These are phyloP conservation scores for Xylaria sp. DNA, from an alignment of 2,329 filamentous ascomycete species.

Conservation along the genomic window DNA sequence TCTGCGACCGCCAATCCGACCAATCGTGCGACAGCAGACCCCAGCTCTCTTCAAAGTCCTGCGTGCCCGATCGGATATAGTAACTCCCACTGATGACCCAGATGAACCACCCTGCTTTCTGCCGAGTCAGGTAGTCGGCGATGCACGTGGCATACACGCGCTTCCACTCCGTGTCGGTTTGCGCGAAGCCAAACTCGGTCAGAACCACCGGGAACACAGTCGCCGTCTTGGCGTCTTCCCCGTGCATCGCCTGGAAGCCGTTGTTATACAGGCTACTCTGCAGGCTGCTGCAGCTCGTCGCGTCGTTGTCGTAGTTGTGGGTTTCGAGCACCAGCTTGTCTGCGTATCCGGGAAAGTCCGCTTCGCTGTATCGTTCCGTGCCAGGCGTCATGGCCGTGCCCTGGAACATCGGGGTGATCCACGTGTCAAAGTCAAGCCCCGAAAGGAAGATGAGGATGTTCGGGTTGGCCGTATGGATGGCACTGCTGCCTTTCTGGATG, in stretches of 20 bases:
- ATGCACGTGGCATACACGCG: constrained; percentile 50
- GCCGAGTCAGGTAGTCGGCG: constrained; percentile 41
- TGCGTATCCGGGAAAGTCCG: constrained; percentile 44
- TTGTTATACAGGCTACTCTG: constrained; percentile 42
- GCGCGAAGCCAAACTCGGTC: constrained; percentile 51
- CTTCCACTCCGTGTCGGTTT: constrained; percentile 42
- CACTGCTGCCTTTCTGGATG: constrained; percentile 42
- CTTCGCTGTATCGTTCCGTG: constrained; percentile 38
- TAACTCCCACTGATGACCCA: constrained; percentile 57
- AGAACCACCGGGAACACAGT: constrained; percentile 47
- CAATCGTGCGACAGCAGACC: constrained; percentile 51
- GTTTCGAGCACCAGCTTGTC: constrained; percentile 56
- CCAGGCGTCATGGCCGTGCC: constrained; percentile 45
- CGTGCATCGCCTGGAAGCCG: constrained; percentile 47
- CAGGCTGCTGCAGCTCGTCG: constrained; percentile 43
- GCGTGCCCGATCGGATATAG: constrained; percentile 47
- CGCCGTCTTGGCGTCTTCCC: constrained; percentile 31
- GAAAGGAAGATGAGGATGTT: constrained; percentile 46
- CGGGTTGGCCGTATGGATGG: constrained; percentile 47
- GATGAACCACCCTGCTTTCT: constrained; percentile 51
- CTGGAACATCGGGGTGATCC: constrained; percentile 45
- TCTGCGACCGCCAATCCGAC: constrained; percentile 44
- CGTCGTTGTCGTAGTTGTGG: constrained; percentile 55
- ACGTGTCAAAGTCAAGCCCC: constrained; percentile 53
- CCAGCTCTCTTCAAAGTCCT: constrained; percentile 55